Percentiles rank a stretch among this genome's conserved stretches.
These are phyloP conservation scores for Ustilago trichophora DNA, from an alignment of 1,284 basidiomycete genomes.

Conservation along the genomic window DNA sequence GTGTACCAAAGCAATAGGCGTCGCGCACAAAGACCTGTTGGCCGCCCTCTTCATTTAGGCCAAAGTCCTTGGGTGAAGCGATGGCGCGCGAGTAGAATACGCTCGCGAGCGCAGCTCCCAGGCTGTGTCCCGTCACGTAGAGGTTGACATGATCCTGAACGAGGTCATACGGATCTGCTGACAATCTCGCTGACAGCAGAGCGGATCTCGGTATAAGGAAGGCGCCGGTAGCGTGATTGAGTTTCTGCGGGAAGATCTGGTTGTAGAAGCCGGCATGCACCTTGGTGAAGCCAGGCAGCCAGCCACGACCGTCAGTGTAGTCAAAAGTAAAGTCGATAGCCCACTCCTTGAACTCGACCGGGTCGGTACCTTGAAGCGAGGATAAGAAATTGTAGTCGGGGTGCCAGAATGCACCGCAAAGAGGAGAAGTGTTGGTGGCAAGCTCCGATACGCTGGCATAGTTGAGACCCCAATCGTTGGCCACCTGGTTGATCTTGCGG, in stretches of 20 bases:
- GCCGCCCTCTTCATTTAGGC: conserved; percentile 16
- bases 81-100: conserved; percentile 40
- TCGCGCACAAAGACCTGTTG: conserved; percentile 40
- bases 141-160: conserved; percentile 37
- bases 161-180: conserved; percentile 21
- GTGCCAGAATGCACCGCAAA: conserved; percentile 45
- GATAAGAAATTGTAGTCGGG: conserved; percentile 45
- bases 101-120: conserved; percentile 41
- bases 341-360: conserved; percentile 67
- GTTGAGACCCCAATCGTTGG: conserved; percentile 45
- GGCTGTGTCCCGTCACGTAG: conserved; percentile 40
- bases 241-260: conserved; percentile 41
- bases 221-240: conserved; percentile 21
- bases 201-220: conserved; percentile 44
- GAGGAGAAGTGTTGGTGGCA: conserved; percentile 42
- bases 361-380: conserved; percentile 63
- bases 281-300: conserved; percentile 44
- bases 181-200: conserved; percentile 25
- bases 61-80: conserved; percentile 41
- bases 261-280: conserved; percentile 48
- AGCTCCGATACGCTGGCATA: conserved; percentile 43
- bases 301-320: conserved; percentile 40
- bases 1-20: conserved; percentile 48
- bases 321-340: conserved; percentile 63
- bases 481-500: conserved; percentile 29